phyloP scores from a whole-genome alignment of 192 early-diverging fungal species.

The Funneliformis mosseae region DNA sequence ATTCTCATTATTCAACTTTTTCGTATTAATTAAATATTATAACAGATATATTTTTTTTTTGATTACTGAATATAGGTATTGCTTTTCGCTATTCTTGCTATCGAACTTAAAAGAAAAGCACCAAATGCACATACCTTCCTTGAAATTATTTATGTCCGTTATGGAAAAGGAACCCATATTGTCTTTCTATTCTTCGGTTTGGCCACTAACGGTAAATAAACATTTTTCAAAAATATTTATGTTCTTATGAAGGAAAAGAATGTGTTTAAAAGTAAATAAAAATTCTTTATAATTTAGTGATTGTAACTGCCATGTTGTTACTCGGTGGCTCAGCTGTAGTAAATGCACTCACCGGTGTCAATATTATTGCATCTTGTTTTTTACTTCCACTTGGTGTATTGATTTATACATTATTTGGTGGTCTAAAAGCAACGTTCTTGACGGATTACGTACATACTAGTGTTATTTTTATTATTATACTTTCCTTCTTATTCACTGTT shows the following conservation, averaged over 20 bases:
- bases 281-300: conserved; percentile 37
- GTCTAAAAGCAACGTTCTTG: conserved; percentile 74
- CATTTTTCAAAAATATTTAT: too few relatives aligned
- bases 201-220: conserved; percentile 49
- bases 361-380: conserved; percentile 61
- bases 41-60: too few relatives aligned
- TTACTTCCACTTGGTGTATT: conserved; percentile 71
- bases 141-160: conserved; percentile 67
- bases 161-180: conserved; percentile 63
- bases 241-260: neutral
- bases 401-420: conserved; percentile 66
- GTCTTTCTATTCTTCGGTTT: conserved; percentile 59
- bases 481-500: conserved; percentile 69
- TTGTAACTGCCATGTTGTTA: conserved; percentile 75
- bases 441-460: conserved; percentile 74
- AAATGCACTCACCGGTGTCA: conserved; percentile 65
- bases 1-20: too few relatives aligned
- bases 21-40: too few relatives aligned
- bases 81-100: conserved; percentile 73
- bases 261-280: neutral
- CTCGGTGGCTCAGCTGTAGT: conserved; percentile 74
- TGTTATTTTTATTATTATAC: conserved; percentile 70
- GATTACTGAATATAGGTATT: conserved; percentile 47
- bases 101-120: conserved; percentile 70
- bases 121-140: conserved; percentile 77